Base-by-base conservation (phyloP, 2,329 filamentous ascomycete genomes). In the Pseudocercospora musae region DNA sequence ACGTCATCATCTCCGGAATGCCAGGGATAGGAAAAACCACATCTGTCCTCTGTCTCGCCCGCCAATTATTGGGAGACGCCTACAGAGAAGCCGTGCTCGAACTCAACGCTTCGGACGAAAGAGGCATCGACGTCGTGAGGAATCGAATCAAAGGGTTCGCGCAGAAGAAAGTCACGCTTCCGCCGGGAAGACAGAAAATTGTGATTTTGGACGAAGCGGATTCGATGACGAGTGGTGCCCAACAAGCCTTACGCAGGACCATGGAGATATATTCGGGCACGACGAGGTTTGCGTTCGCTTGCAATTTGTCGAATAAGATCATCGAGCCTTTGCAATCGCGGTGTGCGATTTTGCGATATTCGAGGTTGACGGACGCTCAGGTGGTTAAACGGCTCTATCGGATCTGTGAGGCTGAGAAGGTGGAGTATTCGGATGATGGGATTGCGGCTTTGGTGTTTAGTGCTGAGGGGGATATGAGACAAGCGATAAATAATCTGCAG, bases 191-290 rank as follows among this genome's bases (percentile, higher is more conserved):
- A 59, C 95, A 99, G 77, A 99, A 99, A 81, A 82, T 99, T 55
- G 92, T 99, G 55, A 98, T 99, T 69, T 87, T 99, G 61, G 95
- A 99, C 77, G 95, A 99, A 81, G 95, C 95, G 62, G 95, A 99
- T 82, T 87, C 85, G 73, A 99, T 99, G 95, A 99, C 95, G 0
- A 90, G 90, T 23, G 95, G 95, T 58, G 95, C 95, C 1, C 95
- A 99, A 76, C 95, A 98, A 78, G 95, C 95, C 20, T 84, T 99
- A 37, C 87, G 95, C 69, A 85, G 95, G 66, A 99, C 95, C 0
- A 99, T 99, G 95, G 95, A 99, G 77, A 99, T 98, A 57, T 98
- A 98, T 80, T 96, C 92, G 46, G 89, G 92, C 66, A 99, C 95
- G 1, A 99, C 95, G 1, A 86, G 95, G 62, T 99, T 99, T 74